phyloP scores from a whole-genome alignment of 805 yeast species.

The Candida verbasci region DNA sequence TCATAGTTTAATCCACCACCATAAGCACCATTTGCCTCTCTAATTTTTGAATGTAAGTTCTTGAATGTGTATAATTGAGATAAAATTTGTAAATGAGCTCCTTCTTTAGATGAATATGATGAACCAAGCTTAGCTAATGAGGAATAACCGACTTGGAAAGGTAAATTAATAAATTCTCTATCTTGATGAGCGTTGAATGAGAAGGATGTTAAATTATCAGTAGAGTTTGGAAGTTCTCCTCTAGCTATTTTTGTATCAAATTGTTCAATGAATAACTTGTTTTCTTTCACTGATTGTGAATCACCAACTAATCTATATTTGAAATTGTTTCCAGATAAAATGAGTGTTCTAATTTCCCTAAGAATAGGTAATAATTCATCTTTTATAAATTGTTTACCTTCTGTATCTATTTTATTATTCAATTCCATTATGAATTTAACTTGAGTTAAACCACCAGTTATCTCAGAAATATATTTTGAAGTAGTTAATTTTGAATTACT shows the following conservation, averaged over 20 bases:
- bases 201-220: conserved; percentile 14
- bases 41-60: conserved; percentile 78
- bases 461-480: conserved; percentile 57
- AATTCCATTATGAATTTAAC: conserved; percentile 63
- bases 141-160: conserved; percentile 85
- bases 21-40: conserved; percentile 97
- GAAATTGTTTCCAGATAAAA: conserved; percentile 27
- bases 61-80: conserved; percentile 79
- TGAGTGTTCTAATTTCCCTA: conserved; percentile 41
- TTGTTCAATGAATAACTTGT: conserved; percentile 29
- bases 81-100: conserved; percentile 80
- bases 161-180: conserved; percentile 58
- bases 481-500: conserved; percentile 63
- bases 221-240: neutral
- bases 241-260: conserved; percentile 24
- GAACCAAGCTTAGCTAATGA: conserved; percentile 67
- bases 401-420: conserved; percentile 42
- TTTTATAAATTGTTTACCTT: conserved; percentile 30
- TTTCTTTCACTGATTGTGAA: conserved; percentile 29
- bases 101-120: conserved; percentile 63
- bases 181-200: conserved; percentile 12
- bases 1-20: conserved; percentile 92
- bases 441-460: conserved; percentile 72
- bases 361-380: conserved; percentile 64
- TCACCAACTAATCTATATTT: conserved; percentile 59